phyloP scores from a whole-genome alignment of 2,329 filamentous ascomycete genomes.

The Aspergillus intermedius region DNA sequence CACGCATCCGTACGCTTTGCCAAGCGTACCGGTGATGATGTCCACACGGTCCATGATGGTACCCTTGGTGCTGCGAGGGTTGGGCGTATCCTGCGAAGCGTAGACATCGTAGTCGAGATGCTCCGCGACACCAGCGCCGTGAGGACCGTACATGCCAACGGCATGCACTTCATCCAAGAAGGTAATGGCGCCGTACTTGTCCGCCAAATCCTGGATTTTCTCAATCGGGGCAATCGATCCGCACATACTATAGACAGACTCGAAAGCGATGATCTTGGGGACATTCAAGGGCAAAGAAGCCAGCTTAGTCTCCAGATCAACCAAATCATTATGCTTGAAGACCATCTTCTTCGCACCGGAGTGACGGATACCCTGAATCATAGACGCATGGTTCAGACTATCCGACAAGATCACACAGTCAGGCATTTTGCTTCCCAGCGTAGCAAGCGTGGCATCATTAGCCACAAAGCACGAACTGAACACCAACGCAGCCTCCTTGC shows the following conservation, averaged over 20 bases:
- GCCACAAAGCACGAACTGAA: conserved; percentile 98
- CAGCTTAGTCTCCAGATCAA: conserved; percentile 84
- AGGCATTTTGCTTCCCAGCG: conserved; percentile 91
- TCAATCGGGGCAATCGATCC: conserved; percentile 94
- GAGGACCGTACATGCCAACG: conserved; percentile 97
- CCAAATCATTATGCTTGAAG: conserved; percentile 97
- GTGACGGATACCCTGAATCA: conserved; percentile 98
- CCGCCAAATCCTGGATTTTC: conserved; percentile 89
- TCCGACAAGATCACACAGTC: conserved; percentile 98
- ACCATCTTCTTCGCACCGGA: conserved; percentile 96
- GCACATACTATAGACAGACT: conserved; percentile 99
- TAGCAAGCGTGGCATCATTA: conserved; percentile 94
- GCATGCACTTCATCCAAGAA: conserved; percentile 98
- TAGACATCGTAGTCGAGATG: conserved; percentile 93
- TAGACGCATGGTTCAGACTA: conserved; percentile 94
- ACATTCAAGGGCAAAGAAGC: conserved; percentile 75
- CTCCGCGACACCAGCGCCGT: conserved; percentile 92
- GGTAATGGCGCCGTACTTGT: conserved; percentile 95
- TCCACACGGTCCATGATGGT: conserved; percentile 94
- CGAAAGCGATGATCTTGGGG: conserved; percentile 97
- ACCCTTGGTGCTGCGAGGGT: conserved; percentile 47
- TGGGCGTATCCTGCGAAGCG: conserved; percentile 58
- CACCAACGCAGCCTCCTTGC: conserved; percentile 85
- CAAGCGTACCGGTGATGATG: conserved; percentile 94
- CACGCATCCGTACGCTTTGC: conserved; percentile 96